Percentiles rank a stretch among this genome's conserved stretches.
Conservation (phyloP, 345 rosid species). For the Eutrema yunnanense region DNA sequence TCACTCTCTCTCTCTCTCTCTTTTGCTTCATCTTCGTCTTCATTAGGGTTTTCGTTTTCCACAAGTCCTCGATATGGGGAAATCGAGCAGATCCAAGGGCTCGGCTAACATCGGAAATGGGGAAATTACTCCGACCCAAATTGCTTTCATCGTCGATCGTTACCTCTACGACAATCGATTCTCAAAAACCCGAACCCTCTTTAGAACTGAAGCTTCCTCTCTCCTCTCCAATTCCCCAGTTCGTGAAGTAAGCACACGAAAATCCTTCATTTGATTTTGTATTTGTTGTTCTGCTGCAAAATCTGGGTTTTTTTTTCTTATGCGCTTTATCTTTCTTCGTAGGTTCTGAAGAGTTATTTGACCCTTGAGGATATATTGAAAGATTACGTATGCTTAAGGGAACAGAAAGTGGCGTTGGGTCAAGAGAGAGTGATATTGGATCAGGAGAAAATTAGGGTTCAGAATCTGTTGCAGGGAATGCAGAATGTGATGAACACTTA, state of each 20-base stretch:
- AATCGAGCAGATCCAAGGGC: constrained; percentile 43
- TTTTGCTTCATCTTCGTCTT: not conserved
- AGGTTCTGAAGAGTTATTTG: constrained; percentile 68
- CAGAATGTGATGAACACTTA: constrained; percentile 64
- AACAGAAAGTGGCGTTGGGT: constrained; percentile 55
- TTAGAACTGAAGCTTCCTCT: constrained; percentile 64
- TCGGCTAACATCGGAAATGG: constrained; percentile 47
- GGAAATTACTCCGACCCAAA: constrained; percentile 63
- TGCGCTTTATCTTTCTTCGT: not conserved
- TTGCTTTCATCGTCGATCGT: constrained; percentile 80
- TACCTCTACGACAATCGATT: constrained; percentile 70
- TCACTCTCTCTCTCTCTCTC: not conserved
- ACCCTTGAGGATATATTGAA: constrained; percentile 54
- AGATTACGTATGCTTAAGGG: constrained; percentile 66
- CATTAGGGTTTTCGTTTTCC: constrained; percentile 8
- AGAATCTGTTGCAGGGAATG: constrained; percentile 60
- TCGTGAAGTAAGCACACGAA: constrained; percentile 21
- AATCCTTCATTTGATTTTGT: not conserved
- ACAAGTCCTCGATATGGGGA: constrained; percentile 41
- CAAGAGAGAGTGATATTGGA: constrained; percentile 59
- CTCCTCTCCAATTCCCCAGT: constrained; percentile 64
- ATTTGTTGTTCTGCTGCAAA: not conserved
- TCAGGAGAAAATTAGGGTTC: constrained; percentile 62
- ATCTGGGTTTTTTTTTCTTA: not conserved
- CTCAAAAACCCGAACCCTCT: constrained; percentile 46